These are phyloP conservation scores for Amylocystis lapponica DNA, from an alignment of 768 basidiomycete species.

Conservation along the genomic window DNA sequence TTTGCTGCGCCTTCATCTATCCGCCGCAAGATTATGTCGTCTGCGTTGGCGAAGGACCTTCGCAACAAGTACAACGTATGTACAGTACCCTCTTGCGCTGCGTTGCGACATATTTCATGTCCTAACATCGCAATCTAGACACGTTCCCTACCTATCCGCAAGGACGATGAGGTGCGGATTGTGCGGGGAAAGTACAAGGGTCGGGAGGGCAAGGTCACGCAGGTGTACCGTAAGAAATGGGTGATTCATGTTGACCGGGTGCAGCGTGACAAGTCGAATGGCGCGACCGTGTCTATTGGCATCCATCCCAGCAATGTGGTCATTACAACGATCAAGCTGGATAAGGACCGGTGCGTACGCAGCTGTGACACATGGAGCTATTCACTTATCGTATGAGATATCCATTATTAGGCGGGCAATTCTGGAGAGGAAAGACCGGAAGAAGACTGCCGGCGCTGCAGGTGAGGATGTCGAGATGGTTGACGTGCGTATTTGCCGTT, in stretches of 20 bases:
- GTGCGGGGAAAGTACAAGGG: conserved; percentile 99
- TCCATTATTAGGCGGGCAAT: conserved; percentile 60
- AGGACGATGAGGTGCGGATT: conserved; percentile 97
- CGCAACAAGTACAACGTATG: conserved; percentile 85
- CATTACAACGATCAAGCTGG: conserved; percentile 87
- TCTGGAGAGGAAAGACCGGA: conserved; percentile 79
- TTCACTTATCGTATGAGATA: conserved; percentile 1
- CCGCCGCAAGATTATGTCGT: conserved; percentile 97
- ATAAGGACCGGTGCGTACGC: conserved; percentile 71
- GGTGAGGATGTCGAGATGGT: conserved; percentile 71
- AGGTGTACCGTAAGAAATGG: conserved; percentile 99
- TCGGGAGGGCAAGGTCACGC: conserved; percentile 95
- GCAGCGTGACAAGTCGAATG: conserved; percentile 95
- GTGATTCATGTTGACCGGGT: conserved; percentile 98
- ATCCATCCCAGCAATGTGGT: conserved; percentile 97
- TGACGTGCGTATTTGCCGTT: conserved; percentile 49
- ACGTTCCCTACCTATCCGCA: conserved; percentile 91
- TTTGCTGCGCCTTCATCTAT: conserved; percentile 92
- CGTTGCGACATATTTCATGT: too few relatives aligned
- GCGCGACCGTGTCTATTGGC: conserved; percentile 88
- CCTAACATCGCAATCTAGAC: conserved; percentile 38
- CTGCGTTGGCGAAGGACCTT: conserved; percentile 92
- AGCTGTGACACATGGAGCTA: background rate
- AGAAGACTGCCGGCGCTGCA: conserved; percentile 49
- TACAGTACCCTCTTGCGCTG: background rate